Evolutionary conservation across 768 basidiomycete genomes (phyloP), one percentile per base, ranked within the genome.

Genomic region (Trametes coccinea): DNA sequence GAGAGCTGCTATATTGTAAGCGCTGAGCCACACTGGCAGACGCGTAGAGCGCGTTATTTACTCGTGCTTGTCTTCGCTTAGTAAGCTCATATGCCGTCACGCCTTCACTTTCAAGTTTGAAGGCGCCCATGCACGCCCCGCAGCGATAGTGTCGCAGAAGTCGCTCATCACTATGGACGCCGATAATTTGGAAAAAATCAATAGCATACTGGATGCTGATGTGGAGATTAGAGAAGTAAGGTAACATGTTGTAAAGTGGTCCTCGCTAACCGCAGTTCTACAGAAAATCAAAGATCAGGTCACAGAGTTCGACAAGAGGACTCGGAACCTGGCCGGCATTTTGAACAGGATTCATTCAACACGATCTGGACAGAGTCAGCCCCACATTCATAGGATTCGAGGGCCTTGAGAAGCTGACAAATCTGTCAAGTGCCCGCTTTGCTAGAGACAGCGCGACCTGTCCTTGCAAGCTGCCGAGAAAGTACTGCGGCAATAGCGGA

Each of bases 251-350:
- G 22, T 22, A 22, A 22, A 22, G 22, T 22, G 22, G 22, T 22
- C 22, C 22, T 22, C 22, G 22, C 22, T 22, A 40, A 37, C 16
- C 13, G 45, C 61, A 59, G 48, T 34, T 72, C 4, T 48, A 6
- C 66, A 93, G 92, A 90, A 85, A 86, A 88, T 93, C 74, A 89
- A 84, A 67, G 89, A 90, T 31, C 84, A 89, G 72, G 86, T 89
- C 41, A 80, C 79, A 29, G 84, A 87, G 68, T 77, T 93, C 2
- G 91, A 93, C 73, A 92, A 88, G 74, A 88, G 86, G 70, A 79
- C 84, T 6, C 82, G 92, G 16, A 79, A 79, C 3, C 86, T 92
- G 78, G 78, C 82, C n/a, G 89, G 89, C n/a, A 71, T 85, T 44
- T 77, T 93, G 56, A 92, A 89, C 77, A 89, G 84, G 66, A 84